These are phyloP conservation scores for Baorangia bicolor DNA, from an alignment of 768 basidiomycete species.

Conservation along the genomic window DNA sequence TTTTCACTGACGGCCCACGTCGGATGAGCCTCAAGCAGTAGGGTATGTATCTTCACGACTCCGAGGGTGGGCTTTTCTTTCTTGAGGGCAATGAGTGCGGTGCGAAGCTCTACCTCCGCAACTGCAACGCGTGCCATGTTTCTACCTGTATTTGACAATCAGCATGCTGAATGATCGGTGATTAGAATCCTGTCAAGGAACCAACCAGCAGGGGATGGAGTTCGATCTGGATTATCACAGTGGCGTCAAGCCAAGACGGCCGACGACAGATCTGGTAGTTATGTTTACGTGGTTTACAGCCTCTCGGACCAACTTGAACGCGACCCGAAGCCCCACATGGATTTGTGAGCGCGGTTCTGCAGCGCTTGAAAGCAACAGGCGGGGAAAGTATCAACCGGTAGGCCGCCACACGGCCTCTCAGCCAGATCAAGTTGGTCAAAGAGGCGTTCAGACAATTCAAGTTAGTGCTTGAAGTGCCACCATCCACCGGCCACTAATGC, in stretches of 20 bases:
- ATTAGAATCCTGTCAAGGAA: neutral
- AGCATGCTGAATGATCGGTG: neutral
- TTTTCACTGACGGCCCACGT: constrained; percentile 85
- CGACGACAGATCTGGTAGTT: neutral
- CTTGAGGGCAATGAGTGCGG: constrained; percentile 55
- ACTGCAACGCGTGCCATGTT: constrained; percentile 19
- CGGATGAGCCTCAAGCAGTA: constrained; percentile 57
- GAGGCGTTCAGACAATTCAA: neutral
- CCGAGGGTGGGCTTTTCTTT: constrained; percentile 62
- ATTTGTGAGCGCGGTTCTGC: neutral
- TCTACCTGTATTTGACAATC: neutral
- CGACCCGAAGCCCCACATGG: no score
- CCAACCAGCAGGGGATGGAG: neutral
- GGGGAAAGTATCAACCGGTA: neutral
- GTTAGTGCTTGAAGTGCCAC: neutral
- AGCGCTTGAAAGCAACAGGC: neutral
- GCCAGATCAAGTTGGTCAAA: neutral
- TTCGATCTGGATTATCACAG: neutral
- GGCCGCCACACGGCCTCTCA: neutral
- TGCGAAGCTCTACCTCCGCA: constrained; percentile 58
- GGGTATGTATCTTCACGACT: constrained; percentile 65
- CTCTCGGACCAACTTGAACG: neutral
- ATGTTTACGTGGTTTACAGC: neutral
- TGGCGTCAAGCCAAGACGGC: neutral
- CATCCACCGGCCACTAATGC: neutral